A percentile compares a stretch with the other conserved stretches of the same genome.
These are phyloP conservation scores for Paecilomyces dactylethromorphus DNA, from an alignment of 2,329 filamentous ascomycete genomes.

Conservation along the genomic window DNA sequence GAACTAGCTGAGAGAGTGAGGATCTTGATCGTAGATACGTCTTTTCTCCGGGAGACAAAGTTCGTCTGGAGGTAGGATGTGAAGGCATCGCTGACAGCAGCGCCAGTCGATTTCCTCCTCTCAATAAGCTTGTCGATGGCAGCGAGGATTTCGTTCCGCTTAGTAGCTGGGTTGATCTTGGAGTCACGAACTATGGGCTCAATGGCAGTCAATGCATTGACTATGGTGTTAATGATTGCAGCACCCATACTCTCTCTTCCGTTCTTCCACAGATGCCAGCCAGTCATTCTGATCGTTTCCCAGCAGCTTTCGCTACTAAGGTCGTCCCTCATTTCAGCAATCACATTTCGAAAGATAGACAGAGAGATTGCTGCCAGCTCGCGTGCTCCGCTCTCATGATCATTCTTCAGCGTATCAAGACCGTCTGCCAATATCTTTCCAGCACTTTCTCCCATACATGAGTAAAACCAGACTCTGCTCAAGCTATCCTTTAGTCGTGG, in stretches of 20 bases:
- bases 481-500: not conserved
- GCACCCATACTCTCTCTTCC: conserved; percentile 62
- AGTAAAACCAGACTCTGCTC: conserved; percentile 44
- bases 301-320: conserved; percentile 43
- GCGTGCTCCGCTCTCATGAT: conserved; percentile 55
- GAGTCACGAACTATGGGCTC: conserved; percentile 16
- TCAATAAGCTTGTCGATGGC: conserved; percentile 20
- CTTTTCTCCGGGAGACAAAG: conserved; percentile 4
- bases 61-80: conserved; percentile 15
- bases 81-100: conserved; percentile 19
- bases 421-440: conserved; percentile 41
- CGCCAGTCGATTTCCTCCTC: conserved; percentile 14
- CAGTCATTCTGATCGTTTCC: conserved; percentile 48
- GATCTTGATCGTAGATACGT: conserved; percentile 37
- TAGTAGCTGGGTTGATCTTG: conserved; percentile 7
- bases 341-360: conserved; percentile 41
- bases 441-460: conserved; percentile 42
- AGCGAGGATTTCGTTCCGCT: conserved; percentile 14
- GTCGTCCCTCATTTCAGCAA: conserved; percentile 16
- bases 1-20: conserved; percentile 59
- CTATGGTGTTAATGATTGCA: conserved; percentile 43
- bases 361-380: conserved; percentile 53
- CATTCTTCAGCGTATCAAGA: conserved; percentile 45
- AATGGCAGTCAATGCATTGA: conserved; percentile 17
- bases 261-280: conserved; percentile 60